phyloP scores from a whole-genome alignment of 805 yeast species.

The Kodamaea hsintzibuensis region DNA sequence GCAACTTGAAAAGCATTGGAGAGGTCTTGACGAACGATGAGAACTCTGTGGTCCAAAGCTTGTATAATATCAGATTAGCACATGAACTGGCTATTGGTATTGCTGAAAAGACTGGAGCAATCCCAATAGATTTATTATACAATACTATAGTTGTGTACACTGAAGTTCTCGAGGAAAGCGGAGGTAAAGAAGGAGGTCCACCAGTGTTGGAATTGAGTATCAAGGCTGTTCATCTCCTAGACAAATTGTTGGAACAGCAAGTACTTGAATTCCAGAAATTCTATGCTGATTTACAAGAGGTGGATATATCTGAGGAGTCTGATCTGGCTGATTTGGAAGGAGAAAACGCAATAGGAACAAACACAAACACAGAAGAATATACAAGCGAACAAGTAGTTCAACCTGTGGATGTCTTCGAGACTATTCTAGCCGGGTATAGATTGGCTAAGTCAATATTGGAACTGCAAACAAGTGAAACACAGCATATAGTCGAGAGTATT shows the following conservation, averaged over 20 bases:
- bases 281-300: constrained; percentile 20
- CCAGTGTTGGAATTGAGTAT: constrained; percentile 1
- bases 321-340: not conserved
- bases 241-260: constrained; percentile 29
- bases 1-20: constrained; percentile 31
- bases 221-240: constrained; percentile 11
- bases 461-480: not conserved
- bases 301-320: constrained; percentile 6
- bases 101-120: constrained; percentile 12
- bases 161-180: constrained; percentile 33
- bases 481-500: not conserved
- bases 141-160: constrained; percentile 49
- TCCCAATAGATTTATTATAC: constrained; percentile 46
- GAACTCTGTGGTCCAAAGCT: constrained; percentile 40
- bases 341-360: not conserved
- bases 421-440: constrained; percentile 29
- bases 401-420: constrained; percentile 38
- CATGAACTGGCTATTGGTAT: constrained; percentile 40
- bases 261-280: constrained; percentile 27
- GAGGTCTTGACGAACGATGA: constrained; percentile 30
- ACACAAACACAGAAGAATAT: constrained; percentile 12
- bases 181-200: constrained; percentile 8
- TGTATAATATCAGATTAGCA: constrained; percentile 33
- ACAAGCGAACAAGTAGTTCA: constrained; percentile 29
- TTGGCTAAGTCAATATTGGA: constrained; percentile 35